phyloP scores from a whole-genome alignment of 2,329 filamentous ascomycete genomes.

The Neophaeococcomyces mojaviensis region DNA sequence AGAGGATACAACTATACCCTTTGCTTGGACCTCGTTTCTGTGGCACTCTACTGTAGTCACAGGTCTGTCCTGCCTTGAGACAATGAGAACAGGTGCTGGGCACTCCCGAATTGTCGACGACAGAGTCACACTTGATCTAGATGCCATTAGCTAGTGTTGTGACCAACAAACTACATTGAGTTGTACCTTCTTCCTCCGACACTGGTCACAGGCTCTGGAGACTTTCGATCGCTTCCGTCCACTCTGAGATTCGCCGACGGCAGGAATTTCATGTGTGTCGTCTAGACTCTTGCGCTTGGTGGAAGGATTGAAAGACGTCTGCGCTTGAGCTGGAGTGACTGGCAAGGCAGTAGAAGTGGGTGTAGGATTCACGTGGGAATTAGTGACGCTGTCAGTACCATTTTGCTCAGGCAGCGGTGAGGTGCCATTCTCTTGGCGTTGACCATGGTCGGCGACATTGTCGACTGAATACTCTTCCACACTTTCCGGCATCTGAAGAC shows the following conservation, averaged over 20 bases:
- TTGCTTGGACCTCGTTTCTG: slow-evolving; percentile 87
- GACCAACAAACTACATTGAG: not conserved
- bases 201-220: slow-evolving; percentile 82
- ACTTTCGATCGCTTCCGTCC: slow-evolving; percentile 71
- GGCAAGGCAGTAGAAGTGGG: slow-evolving; percentile 10
- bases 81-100: slow-evolving; percentile 75
- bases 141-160: slow-evolving; percentile 9
- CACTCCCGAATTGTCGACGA: slow-evolving; percentile 55
- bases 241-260: slow-evolving; percentile 43
- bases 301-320: slow-evolving; percentile 2
- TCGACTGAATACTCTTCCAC: not conserved
- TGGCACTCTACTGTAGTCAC: slow-evolving; percentile 77
- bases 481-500: not conserved
- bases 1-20: slow-evolving; percentile 48
- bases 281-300: slow-evolving; percentile 14
- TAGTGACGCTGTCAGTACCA: not conserved
- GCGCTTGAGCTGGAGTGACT: slow-evolving; percentile 15
- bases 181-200: slow-evolving; percentile 67
- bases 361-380: not conserved
- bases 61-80: slow-evolving; percentile 64
- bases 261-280: slow-evolving; percentile 11
- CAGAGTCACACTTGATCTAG: slow-evolving; percentile 74
- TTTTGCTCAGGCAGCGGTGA: not conserved
- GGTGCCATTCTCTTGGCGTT: too few species aligned
- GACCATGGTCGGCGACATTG: too few species aligned